Evolutionary conservation across 2,329 filamentous ascomycete genomes (phyloP).

Genomic region (Cordyceps pruinosa): DNA sequence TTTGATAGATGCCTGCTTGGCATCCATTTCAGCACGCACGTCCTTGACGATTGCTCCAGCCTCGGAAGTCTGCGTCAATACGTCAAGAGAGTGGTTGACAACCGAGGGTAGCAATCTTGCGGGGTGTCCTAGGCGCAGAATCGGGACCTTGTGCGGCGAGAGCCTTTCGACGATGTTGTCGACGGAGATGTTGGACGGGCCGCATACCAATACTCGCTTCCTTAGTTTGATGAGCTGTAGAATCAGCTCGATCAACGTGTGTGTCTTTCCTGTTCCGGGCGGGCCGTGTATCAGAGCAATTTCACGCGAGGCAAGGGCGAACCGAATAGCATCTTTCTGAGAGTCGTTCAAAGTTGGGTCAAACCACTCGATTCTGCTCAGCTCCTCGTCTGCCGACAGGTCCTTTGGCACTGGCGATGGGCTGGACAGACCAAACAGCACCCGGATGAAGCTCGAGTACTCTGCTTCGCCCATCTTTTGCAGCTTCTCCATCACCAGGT

Average conservation of each 20-base stretch:
- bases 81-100: conserved; percentile 81
- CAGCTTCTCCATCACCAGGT: conserved; percentile 52
- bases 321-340: conserved; percentile 65
- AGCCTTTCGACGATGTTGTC: conserved; percentile 97
- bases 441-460: conserved; percentile 53
- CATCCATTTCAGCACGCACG: conserved; percentile 86
- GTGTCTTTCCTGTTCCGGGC: conserved; percentile 94
- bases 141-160: conserved; percentile 73
- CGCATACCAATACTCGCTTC: conserved; percentile 81
- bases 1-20: conserved; percentile 78
- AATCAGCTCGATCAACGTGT: conserved; percentile 91
- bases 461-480: conserved; percentile 50
- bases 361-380: conserved; percentile 49
- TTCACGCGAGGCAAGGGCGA: conserved; percentile 74
- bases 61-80: conserved; percentile 83
- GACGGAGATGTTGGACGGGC: conserved; percentile 92
- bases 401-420: conserved; percentile 42
- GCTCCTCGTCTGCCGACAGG: conserved; percentile 34
- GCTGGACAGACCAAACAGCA: conserved; percentile 53
- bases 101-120: conserved; percentile 85
- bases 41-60: conserved; percentile 85
- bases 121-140: conserved; percentile 87
- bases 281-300: conserved; percentile 90
- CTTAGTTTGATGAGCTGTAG: conserved; percentile 74
- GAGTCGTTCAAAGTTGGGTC: conserved; percentile 57